A percentile compares a stretch with the other conserved stretches of the same genome.
Evolutionary conservation across 805 yeast genomes (phyloP).

Genomic region (Hanseniaspora lachancei): DNA sequence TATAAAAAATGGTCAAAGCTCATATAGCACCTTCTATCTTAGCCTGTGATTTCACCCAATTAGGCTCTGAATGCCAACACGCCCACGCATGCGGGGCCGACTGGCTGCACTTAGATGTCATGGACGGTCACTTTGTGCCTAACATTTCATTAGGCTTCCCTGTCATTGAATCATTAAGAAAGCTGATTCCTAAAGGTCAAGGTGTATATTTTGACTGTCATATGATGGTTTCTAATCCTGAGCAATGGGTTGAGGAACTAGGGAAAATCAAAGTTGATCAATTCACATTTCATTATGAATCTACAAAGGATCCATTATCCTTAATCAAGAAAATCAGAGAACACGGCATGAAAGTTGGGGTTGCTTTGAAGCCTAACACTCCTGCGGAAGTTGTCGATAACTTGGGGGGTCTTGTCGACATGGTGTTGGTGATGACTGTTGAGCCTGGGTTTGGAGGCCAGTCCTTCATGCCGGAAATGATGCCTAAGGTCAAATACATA

Average conservation of each 20-base stretch:
- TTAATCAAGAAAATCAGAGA: conserved; percentile 63
- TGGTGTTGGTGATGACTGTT: conserved; percentile 96
- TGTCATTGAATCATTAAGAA: conserved; percentile 63
- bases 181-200: conserved; percentile 52
- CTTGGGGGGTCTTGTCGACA: conserved; percentile 64
- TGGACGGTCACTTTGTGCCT: conserved; percentile 99
- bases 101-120: conserved; percentile 95
- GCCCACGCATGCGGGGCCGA: conserved; percentile 75
- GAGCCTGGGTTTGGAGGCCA: conserved; percentile 99
- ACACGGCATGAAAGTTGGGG: conserved; percentile 82
- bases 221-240: conserved; percentile 93
- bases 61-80: conserved; percentile 75
- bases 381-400: conserved; percentile 71
- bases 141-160: conserved; percentile 92
- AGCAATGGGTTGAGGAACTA: conserved; percentile 83
- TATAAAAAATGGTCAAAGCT: conserved; percentile 49
- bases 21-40: conserved; percentile 90
- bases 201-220: conserved; percentile 76
- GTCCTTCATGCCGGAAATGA: conserved; percentile 87
- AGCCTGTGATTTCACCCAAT: conserved; percentile 79
- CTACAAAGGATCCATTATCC: conserved; percentile 63
- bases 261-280: conserved; percentile 92
- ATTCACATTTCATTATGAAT: conserved; percentile 91
- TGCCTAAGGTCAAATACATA: conserved; percentile 79
- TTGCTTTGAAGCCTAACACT: conserved; percentile 90